Evolutionary conservation across 495 filamentous ascomycete species (phyloP).

Genomic region (Penicillium angulare): DNA sequence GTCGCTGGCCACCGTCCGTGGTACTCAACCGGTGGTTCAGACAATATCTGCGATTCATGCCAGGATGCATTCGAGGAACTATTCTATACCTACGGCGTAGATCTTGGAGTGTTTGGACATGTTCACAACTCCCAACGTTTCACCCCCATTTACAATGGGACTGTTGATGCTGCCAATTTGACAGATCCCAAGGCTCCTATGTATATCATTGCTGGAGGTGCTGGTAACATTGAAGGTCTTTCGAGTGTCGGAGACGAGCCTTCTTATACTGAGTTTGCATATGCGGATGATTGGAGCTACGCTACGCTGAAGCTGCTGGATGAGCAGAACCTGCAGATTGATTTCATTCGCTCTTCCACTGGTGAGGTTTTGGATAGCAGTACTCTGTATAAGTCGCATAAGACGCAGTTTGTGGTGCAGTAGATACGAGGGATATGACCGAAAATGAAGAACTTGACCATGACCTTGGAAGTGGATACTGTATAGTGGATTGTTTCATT

Average conservation of each 20-base stretch:
- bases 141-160: slow-evolving; percentile 40
- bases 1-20: slow-evolving; percentile 61
- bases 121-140: slow-evolving; percentile 57
- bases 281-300: slow-evolving; percentile 57
- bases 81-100: slow-evolving; percentile 59
- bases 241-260: slow-evolving; percentile 37
- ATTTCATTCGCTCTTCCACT: slow-evolving; percentile 47
- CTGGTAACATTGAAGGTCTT: slow-evolving; percentile 48
- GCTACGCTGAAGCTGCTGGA: slow-evolving; percentile 33
- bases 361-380: slow-evolving; percentile 53
- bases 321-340: slow-evolving; percentile 32
- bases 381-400: slow-evolving; percentile 52
- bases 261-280: slow-evolving; percentile 51
- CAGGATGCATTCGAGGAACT: slow-evolving; percentile 57
- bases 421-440: neutral
- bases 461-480: neutral
- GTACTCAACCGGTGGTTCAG: slow-evolving; percentile 44
- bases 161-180: slow-evolving; percentile 46
- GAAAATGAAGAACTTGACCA: too few species aligned
- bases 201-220: slow-evolving; percentile 53
- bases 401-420: slow-evolving; percentile 2
- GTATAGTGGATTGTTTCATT: neutral
- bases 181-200: slow-evolving; percentile 53
- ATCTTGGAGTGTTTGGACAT: slow-evolving; percentile 61
- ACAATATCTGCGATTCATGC: slow-evolving; percentile 48